These are phyloP conservation scores for Penicillium paxilli DNA, from an alignment of 495 filamentous ascomycete genomes.

Conservation along the genomic window DNA sequence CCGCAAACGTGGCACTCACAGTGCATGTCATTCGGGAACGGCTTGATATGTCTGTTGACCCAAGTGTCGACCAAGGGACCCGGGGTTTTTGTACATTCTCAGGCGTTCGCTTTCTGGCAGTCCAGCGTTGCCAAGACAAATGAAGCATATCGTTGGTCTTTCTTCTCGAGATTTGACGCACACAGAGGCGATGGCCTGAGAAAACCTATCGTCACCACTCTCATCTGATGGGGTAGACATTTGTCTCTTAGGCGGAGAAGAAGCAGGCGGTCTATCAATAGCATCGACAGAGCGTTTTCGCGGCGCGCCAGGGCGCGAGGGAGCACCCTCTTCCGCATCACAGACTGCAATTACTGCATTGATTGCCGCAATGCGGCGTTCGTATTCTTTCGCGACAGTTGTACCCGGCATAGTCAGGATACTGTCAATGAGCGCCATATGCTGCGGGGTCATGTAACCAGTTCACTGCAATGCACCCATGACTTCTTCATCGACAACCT, in stretches of 20 bases:
- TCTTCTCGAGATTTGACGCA: conserved; percentile 18
- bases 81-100: conserved; percentile 15
- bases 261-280: conserved; percentile 2
- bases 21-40: conserved; percentile 21
- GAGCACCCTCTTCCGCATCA: conserved; percentile 28
- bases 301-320: conserved; percentile 6
- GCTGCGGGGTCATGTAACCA: conserved; percentile 21
- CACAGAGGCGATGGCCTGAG: conserved; percentile 17
- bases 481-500: conserved; percentile 23
- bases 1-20: conserved; percentile 22
- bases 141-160: conserved; percentile 26
- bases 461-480: conserved; percentile 17
- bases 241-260: conserved; percentile 11
- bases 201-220: conserved; percentile 14
- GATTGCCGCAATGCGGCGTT: conserved; percentile 24
- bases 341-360: conserved; percentile 30
- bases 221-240: conserved; percentile 10
- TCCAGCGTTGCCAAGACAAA: conserved; percentile 15
- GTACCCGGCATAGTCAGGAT: conserved; percentile 23
- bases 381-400: conserved; percentile 20
- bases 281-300: conserved; percentile 15
- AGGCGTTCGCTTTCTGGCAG: conserved; percentile 16
- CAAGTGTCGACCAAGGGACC: conserved; percentile 26
- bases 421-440: conserved; percentile 26
- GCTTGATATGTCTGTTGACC: conserved; percentile 25